phyloP scores from a whole-genome alignment of 345 rosid species.

The Citrus sp. region DNA sequence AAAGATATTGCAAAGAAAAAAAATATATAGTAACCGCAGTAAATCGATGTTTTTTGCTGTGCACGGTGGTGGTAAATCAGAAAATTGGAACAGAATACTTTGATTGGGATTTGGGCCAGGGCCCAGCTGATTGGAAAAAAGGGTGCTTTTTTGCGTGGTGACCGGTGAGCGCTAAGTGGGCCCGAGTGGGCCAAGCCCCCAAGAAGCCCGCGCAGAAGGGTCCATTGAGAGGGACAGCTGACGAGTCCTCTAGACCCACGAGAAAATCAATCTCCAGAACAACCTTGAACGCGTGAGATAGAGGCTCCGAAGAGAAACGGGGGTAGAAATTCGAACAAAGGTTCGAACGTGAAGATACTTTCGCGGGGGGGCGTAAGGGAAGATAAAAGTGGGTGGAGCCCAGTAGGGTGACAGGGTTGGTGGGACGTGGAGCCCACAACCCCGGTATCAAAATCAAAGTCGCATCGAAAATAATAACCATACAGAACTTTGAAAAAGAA shows the following conservation, averaged over 20 bases:
- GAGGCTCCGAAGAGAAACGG: not conserved
- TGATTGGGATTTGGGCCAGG: too few relatives aligned
- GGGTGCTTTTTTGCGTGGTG: not conserved
- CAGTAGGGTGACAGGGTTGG: conserved; percentile 22
- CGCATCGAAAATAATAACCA: conserved; percentile 4
- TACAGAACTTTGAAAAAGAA: not conserved
- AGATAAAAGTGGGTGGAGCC: not conserved
- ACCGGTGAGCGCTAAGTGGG: not conserved
- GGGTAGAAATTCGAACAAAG: too few relatives aligned
- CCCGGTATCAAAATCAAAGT: not conserved
- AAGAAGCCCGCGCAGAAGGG: conserved; percentile 20
- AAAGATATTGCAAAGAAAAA: too few relatives aligned
- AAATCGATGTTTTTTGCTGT: too few relatives aligned
- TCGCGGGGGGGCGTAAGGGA: not conserved
- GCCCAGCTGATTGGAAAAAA: too few relatives aligned
- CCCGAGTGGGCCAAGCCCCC: not conserved
- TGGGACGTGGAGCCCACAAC: conserved; percentile 11
- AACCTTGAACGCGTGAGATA: not conserved
- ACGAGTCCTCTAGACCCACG: conserved; percentile 2
- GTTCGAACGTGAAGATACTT: too few relatives aligned
- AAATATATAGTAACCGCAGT: too few relatives aligned
- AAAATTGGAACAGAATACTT: too few relatives aligned
- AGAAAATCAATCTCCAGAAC: not conserved
- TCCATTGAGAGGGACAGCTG: conserved; percentile 8
- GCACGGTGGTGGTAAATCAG: too few relatives aligned